A percentile compares a stretch with the other conserved stretches of the same genome.
These are phyloP conservation scores for Termitomyces sp. DNA, from an alignment of 768 basidiomycete genomes.

Conservation along the genomic window DNA sequence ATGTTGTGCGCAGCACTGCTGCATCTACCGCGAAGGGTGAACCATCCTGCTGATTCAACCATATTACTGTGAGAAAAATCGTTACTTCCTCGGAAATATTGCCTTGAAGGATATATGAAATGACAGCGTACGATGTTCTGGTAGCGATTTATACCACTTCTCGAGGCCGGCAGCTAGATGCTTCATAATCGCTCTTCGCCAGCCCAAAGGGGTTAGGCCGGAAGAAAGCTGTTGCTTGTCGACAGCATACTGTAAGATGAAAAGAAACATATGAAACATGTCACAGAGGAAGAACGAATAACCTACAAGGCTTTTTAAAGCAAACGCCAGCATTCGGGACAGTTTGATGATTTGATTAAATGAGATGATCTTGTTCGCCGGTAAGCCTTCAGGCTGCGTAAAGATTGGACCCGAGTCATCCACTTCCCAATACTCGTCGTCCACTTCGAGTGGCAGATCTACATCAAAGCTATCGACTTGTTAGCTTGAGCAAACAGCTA, in stretches of 20 bases:
- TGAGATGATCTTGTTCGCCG: conserved; percentile 43
- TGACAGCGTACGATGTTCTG: conserved; percentile 51
- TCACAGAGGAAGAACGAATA: neutral
- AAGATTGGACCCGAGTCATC: conserved; percentile 46
- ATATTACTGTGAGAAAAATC: conserved; percentile 36
- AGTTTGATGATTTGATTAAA: conserved; percentile 66
- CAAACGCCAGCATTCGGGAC: conserved; percentile 64
- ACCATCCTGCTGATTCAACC: conserved; percentile 50
- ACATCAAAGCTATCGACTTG: conserved; percentile 60
- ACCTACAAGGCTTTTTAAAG: conserved; percentile 62
- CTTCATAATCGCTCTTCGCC: conserved; percentile 53
- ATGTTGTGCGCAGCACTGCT: conserved; percentile 49
- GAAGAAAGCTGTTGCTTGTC: conserved; percentile 54
- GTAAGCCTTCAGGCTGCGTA: conserved; percentile 59
- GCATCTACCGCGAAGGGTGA: conserved; percentile 48
- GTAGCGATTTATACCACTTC: conserved; percentile 67
- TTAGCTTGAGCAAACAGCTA: conserved; percentile 6
- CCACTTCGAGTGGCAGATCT: conserved; percentile 76
- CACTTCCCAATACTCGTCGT: conserved; percentile 74
- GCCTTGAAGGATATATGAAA: neutral
- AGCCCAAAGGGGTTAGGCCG: conserved; percentile 45
- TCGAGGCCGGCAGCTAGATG: conserved; percentile 67
- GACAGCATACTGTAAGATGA: conserved; percentile 49
- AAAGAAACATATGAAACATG: neutral
- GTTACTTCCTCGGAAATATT: neutral